Evolutionary conservation across 345 rosid genomes (phyloP).

Genomic region (Brassica rapa): DNA sequence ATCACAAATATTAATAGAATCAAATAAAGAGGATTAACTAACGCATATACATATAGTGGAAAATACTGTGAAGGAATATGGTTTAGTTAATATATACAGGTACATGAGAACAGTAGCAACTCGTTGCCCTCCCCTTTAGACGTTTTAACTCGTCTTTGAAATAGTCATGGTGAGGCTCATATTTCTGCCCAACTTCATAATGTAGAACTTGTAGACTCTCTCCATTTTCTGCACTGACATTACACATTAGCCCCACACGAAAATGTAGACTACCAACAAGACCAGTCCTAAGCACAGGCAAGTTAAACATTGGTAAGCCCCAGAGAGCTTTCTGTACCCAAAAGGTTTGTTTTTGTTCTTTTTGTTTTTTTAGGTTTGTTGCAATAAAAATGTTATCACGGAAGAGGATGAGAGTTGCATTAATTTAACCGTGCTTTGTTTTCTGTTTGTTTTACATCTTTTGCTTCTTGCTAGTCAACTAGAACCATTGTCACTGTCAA

Average conservation of each 20-base stretch:
- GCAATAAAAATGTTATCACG: conserved; percentile 11
- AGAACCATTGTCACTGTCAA: conserved; percentile 4
- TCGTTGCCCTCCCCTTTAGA: conserved; percentile 81
- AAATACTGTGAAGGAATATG: neutral
- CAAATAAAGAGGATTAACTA: conserved; percentile 20
- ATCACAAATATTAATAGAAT: neutral
- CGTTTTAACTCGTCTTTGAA: conserved; percentile 70
- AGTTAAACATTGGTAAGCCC: neutral
- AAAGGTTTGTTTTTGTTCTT: neutral
- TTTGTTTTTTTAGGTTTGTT: neutral
- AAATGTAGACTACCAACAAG: too few relatives aligned
- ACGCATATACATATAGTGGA: too few relatives aligned
- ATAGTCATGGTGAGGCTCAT: conserved; percentile 89
- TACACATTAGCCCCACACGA: neutral
- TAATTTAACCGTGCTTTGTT: neutral
- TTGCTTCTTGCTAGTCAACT: conserved; percentile 5
- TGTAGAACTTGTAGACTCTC: conserved; percentile 91
- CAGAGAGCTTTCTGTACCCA: neutral
- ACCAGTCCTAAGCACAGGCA: too few relatives aligned
- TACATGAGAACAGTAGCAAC: conserved; percentile 91
- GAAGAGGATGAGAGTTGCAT: neutral
- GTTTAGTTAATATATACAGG: conserved; percentile 62
- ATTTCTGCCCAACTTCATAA: conserved; percentile 89
- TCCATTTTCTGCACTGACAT: conserved; percentile 64
- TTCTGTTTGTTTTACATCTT: neutral